phyloP scores from a whole-genome alignment of 441 rosid species.

The Macaranga tanarius region DNA sequence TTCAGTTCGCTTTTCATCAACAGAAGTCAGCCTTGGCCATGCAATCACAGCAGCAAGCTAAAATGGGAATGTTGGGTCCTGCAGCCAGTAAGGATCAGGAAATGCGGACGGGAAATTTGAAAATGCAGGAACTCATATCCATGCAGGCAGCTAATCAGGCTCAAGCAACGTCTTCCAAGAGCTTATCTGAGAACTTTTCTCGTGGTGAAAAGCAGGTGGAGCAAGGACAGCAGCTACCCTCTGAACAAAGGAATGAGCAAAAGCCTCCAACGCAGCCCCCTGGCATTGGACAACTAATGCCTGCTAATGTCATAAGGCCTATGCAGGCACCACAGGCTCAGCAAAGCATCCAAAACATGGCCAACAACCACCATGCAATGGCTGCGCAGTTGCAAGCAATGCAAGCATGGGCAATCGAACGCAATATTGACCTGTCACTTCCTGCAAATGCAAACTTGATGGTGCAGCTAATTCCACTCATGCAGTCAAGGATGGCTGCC shows the following conservation, averaged over 20 bases:
- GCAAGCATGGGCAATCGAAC: slow-evolving; percentile 94
- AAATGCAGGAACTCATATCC: slow-evolving; percentile 83
- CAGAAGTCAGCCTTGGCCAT: slow-evolving; percentile 56
- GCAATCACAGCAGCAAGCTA: slow-evolving; percentile 69
- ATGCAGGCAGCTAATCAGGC: slow-evolving; percentile 71
- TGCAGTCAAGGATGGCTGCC: slow-evolving; percentile 87
- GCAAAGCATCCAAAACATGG: slow-evolving; percentile 60
- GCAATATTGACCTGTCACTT: slow-evolving; percentile 81
- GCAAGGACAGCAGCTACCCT: slow-evolving; percentile 47
- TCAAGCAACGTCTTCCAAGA: slow-evolving; percentile 88
- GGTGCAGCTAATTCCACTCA: slow-evolving; percentile 72
- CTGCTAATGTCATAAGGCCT: slow-evolving; percentile 61
- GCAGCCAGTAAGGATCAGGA: slow-evolving; percentile 72
- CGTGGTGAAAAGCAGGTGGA: slow-evolving; percentile 74
- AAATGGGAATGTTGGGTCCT: slow-evolving; percentile 63
- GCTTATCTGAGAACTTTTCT: slow-evolving; percentile 60
- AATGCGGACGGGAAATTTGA: slow-evolving; percentile 55
- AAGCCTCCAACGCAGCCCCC: slow-evolving; percentile 54
- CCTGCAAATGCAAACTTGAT: slow-evolving; percentile 90
- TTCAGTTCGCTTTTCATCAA: slow-evolving; percentile 82
- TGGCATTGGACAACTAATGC: slow-evolving; percentile 55
- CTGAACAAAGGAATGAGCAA: slow-evolving; percentile 69
- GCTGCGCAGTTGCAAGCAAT: slow-evolving; percentile 83
- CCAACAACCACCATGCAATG: slow-evolving; percentile 66
- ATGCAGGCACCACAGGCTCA: slow-evolving; percentile 72